Conservation (phyloP, 2,329 filamentous ascomycete genomes). For the Botrytis deweyae region DNA sequence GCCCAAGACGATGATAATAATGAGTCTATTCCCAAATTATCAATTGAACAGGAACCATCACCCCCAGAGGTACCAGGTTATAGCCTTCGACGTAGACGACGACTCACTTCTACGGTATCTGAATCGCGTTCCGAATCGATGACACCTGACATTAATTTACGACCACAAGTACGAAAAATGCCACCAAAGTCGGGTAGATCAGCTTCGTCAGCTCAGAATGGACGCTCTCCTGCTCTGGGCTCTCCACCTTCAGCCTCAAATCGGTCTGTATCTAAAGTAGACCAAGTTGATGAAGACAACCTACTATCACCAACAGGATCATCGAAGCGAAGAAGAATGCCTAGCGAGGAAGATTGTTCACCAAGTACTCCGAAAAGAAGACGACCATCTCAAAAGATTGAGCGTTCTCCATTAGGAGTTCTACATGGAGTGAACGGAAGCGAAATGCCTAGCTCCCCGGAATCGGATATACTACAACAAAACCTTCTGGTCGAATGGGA, state of each 20-base stretch:
- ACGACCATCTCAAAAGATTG: background rate
- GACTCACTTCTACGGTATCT: conserved; percentile 49
- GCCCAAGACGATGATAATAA: conserved; percentile 48
- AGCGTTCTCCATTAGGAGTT: background rate
- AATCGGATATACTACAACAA: background rate
- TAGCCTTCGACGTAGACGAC: conserved; percentile 51
- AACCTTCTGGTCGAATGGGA: background rate
- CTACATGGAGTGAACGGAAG: background rate
- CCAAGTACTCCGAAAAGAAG: background rate
- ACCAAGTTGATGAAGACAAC: background rate
- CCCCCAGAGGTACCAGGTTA: conserved; percentile 44
- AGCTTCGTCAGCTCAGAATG: conserved; percentile 31
- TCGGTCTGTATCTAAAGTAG: background rate
- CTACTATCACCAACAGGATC: background rate
- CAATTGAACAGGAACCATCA: conserved; percentile 35
- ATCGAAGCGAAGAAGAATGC: conserved; percentile 2
- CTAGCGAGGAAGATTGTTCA: background rate
- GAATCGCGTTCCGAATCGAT: conserved; percentile 57
- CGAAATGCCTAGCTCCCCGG: background rate
- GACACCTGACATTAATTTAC: conserved; percentile 50
- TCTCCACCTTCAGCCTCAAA: conserved; percentile 31
- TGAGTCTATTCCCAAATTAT: conserved; percentile 32
- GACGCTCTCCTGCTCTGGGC: conserved; percentile 27
- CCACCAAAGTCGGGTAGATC: conserved; percentile 29
- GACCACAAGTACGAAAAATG: conserved; percentile 35